Percentiles rank a stretch among this genome's conserved stretches.
Conservation (phyloP, 371 early-diverging fungal species). For the Mucor irregularis region DNA sequence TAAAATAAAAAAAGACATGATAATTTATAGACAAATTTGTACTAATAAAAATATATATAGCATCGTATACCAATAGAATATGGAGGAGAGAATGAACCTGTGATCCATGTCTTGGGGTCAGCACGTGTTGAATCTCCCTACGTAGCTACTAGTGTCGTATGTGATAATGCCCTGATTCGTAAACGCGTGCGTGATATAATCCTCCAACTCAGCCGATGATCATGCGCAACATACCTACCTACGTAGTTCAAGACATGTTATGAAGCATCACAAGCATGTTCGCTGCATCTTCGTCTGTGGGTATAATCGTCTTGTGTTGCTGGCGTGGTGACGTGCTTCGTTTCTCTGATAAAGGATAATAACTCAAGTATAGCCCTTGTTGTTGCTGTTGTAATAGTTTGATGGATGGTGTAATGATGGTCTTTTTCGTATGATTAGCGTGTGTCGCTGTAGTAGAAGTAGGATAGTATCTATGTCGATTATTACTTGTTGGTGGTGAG, state of each 20-base stretch:
- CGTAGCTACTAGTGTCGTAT: constrained; percentile 46
- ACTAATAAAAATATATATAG: constrained; percentile 16
- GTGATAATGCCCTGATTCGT: constrained; percentile 51
- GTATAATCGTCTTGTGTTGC: neutral
- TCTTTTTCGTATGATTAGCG: neutral
- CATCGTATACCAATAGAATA: constrained; percentile 49
- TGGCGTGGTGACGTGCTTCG: constrained; percentile 35
- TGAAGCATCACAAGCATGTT: constrained; percentile 46
- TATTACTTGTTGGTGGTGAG: neutral
- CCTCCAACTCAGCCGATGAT: constrained; percentile 20
- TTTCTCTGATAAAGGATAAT: constrained; percentile 40
- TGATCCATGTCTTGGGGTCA: constrained; percentile 55
- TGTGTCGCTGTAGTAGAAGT: constrained; percentile 11
- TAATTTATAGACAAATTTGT: neutral
- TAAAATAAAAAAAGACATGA: neutral
- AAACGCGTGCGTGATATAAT: constrained; percentile 58
- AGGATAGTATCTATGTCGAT: constrained; percentile 38
- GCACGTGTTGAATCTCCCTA: constrained; percentile 62
- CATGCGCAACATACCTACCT: neutral
- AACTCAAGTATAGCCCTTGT: neutral
- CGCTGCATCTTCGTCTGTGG: constrained; percentile 35
- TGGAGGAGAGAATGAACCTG: constrained; percentile 34
- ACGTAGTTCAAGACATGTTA: constrained; percentile 2
- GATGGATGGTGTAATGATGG: neutral
- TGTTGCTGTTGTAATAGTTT: constrained; percentile 7